Conservation (phyloP, 768 basidiomycete genomes). For the Suillus paluster region DNA sequence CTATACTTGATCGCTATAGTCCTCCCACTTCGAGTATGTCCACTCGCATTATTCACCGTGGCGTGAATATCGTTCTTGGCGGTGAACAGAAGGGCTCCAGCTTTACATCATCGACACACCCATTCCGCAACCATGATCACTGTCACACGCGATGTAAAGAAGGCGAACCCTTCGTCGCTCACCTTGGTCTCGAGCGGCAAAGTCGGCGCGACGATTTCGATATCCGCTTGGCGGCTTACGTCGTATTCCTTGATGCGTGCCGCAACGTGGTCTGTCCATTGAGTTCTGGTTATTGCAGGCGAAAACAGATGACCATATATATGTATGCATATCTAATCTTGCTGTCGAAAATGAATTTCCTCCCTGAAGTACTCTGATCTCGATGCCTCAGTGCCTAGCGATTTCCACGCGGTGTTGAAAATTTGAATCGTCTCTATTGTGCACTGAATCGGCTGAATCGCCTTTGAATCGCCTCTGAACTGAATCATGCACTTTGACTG, state of each 20-base stretch:
- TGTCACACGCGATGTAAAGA: not conserved
- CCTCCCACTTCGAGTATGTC: not conserved
- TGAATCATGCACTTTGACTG: not conserved
- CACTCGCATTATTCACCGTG: not conserved
- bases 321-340: not conserved
- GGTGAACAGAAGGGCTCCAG: not conserved
- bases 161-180: not conserved
- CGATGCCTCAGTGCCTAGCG: not conserved
- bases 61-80: not conserved
- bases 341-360: not conserved
- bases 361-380: not conserved
- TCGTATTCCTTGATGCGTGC: not conserved
- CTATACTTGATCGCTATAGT: not conserved
- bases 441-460: conserved; percentile 3
- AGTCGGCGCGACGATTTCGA: not conserved
- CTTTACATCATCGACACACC: not conserved
- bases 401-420: not conserved
- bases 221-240: not conserved
- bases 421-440: not conserved
- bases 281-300: not conserved
- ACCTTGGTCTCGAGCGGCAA: not conserved
- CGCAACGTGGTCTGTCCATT: not conserved
- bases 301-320: not conserved
- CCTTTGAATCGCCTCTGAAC: not conserved
- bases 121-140: not conserved